Base-by-base conservation (phyloP, 345 rosid genomes). In the Eucalyptus cloeziana region DNA sequence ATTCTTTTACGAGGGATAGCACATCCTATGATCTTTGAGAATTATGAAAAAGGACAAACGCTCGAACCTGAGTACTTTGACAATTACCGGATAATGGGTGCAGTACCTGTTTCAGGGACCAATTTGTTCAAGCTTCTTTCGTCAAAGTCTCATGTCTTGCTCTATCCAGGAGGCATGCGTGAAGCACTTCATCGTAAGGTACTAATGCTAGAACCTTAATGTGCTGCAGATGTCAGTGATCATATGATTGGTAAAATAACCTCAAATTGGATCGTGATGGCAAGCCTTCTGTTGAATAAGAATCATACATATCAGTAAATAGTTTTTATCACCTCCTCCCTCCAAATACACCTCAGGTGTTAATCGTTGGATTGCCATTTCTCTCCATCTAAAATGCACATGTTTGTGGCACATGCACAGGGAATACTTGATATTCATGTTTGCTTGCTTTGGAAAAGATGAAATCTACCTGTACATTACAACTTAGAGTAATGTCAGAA, bases 131-230 rank as follows among this genome's bases (percentile, higher is more conserved):
- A 94, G 86, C 94, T 97, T 89, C 87, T 96, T 27, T 91, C 95
- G 27, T 92, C 92, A 54, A 95, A 95, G 91, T 89, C 97, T 93
- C 97, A 96, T 86, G 93, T 93, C 64, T 92, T 97, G 83, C 88
- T 95, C 87, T 97, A 96, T 90, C 99, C 99, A 30, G 98, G 98
- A 87, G 99, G 99, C 62, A 88, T 91, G 86, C 98, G 98, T 31
- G 99, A 96, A 93, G 98, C 96, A 86, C 92, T 94, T 86, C 99
- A 97, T 86, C 92, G 95, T 80, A 97, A 95, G 98, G 98, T 97
- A 91, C 33, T n/a, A 44, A 40, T 56, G 43, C 47, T 17, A 62
- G 25, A 24, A 45, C 44, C 14, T 45, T 51, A 22, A 52, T 40
- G 21, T 43, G 37, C 49, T 13, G 79, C 2, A 15, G 76, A 33